Conservation (phyloP, 164 flowering plant genomes). For the Vitis rupestris region DNA sequence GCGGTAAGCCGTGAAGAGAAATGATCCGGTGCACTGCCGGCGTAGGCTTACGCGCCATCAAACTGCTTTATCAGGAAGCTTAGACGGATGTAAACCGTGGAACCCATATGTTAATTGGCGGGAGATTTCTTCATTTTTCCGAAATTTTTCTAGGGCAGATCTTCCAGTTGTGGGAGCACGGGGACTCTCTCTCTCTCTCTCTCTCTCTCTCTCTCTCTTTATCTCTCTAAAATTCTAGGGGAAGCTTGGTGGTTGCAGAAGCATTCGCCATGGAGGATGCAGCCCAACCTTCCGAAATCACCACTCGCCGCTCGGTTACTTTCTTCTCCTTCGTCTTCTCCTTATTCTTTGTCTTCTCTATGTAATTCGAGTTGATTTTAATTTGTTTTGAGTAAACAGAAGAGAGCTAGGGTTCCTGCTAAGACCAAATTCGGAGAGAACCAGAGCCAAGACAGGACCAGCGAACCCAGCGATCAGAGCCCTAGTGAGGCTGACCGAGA, state of each 20-base stretch:
- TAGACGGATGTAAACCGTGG: background rate
- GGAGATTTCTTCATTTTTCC: slow-evolving; percentile 14
- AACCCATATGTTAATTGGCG: slow-evolving; percentile 18
- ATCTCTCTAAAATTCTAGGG: slow-evolving; percentile 4
- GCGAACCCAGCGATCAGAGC: slow-evolving; percentile 30
- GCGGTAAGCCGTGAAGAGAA: background rate
- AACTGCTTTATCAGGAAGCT: background rate
- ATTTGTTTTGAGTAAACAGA: slow-evolving; percentile 26
- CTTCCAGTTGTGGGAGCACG: too few species aligned
- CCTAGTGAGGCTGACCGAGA: slow-evolving; percentile 36
- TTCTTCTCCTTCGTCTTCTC: slow-evolving; percentile 1
- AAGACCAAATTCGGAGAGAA: slow-evolving; percentile 7
- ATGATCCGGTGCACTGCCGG: background rate
- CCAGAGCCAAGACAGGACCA: slow-evolving; percentile 21
- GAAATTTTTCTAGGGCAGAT: too few species aligned
- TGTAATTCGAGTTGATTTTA: slow-evolving; percentile 5
- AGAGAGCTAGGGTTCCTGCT: slow-evolving; percentile 34
- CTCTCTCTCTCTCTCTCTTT: background rate
- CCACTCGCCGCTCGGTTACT: slow-evolving; percentile 36
- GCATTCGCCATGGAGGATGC: slow-evolving; percentile 32
- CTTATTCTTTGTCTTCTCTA: background rate
- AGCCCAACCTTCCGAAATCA: slow-evolving; percentile 20
- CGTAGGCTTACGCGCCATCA: background rate
- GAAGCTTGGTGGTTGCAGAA: background rate
- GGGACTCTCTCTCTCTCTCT: background rate